phyloP scores from a whole-genome alignment of 2,329 filamentous ascomycete genomes.

The Elsinoe arachidis region DNA sequence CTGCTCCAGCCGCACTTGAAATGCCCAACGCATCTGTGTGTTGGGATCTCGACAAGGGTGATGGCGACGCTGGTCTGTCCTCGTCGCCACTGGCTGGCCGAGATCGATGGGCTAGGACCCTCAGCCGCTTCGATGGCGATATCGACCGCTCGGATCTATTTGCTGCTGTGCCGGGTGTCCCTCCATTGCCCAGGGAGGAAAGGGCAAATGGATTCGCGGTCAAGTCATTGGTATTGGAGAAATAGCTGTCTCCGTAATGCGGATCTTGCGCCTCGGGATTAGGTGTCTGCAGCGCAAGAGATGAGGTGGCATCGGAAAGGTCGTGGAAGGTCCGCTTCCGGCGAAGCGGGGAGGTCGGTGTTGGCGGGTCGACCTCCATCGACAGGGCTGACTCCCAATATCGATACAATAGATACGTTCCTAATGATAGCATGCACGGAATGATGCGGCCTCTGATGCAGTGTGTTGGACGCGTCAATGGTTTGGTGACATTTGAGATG shows the following conservation, averaged over 20 bases:
- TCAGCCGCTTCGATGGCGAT: neutral
- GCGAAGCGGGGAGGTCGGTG: conserved; percentile 9
- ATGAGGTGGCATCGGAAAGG: conserved; percentile 1
- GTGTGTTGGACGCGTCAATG: no score
- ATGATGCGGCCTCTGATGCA: no score
- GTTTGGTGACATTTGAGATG: no score
- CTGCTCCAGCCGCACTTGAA: neutral
- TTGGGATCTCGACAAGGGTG: neutral
- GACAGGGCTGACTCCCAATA: no score
- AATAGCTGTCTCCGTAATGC: neutral
- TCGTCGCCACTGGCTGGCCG: neutral
- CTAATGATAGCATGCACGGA: no score
- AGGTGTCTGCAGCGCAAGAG: conserved; percentile 5
- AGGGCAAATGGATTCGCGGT: conserved; percentile 1
- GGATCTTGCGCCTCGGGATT: neutral
- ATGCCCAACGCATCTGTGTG: neutral
- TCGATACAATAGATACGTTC: no score
- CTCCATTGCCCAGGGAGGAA: neutral
- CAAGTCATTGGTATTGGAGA: neutral
- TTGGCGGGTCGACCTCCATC: conserved; percentile 8
- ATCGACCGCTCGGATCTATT: neutral
- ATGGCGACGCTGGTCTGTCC: neutral
- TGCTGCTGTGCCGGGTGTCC: neutral
- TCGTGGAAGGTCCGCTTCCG: conserved; percentile 9
- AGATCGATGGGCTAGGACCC: neutral